Evolutionary conservation across 306 rosid species (phyloP).

Genomic region (Inga leiocalycina): DNA sequence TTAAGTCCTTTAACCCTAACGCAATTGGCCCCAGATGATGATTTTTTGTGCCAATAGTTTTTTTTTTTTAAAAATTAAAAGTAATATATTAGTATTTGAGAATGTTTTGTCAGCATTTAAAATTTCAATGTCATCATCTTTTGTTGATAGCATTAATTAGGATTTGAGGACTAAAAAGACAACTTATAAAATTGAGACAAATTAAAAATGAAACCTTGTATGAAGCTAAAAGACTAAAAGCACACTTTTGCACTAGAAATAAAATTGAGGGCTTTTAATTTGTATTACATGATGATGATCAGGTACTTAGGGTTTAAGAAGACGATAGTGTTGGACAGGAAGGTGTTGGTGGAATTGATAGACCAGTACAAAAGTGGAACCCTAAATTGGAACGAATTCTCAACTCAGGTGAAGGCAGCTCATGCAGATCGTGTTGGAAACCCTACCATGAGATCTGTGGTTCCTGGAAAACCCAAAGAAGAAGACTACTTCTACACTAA

Average conservation of each 20-base stretch:
- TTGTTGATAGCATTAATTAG: too few relatives aligned
- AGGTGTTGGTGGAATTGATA: conserved; percentile 52
- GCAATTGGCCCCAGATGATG: too few relatives aligned
- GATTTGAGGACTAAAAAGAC: too few relatives aligned
- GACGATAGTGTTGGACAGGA: conserved; percentile 64
- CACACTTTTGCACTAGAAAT: background rate
- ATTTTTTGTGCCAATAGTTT: too few relatives aligned
- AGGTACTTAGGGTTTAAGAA: conserved; percentile 75
- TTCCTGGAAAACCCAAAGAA: conserved; percentile 65
- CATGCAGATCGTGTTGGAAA: conserved; percentile 59
- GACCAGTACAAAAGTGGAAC: conserved; percentile 54
- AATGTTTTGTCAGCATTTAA: too few relatives aligned
- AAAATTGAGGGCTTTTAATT: background rate
- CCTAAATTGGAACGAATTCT: conserved; percentile 62
- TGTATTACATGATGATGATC: background rate
- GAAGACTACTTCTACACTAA: conserved; percentile 87
- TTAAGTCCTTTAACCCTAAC: too few relatives aligned
- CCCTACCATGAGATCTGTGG: conserved; percentile 48
- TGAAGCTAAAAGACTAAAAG: background rate
- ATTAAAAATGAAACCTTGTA: too few relatives aligned
- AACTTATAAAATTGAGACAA: too few relatives aligned
- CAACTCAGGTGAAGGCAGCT: conserved; percentile 49
- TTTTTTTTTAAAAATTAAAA: too few relatives aligned
- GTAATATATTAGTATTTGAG: too few relatives aligned
- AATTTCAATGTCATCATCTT: too few relatives aligned